phyloP scores from a whole-genome alignment of 495 filamentous ascomycete genomes.

The Stereocaulon alpinum region DNA sequence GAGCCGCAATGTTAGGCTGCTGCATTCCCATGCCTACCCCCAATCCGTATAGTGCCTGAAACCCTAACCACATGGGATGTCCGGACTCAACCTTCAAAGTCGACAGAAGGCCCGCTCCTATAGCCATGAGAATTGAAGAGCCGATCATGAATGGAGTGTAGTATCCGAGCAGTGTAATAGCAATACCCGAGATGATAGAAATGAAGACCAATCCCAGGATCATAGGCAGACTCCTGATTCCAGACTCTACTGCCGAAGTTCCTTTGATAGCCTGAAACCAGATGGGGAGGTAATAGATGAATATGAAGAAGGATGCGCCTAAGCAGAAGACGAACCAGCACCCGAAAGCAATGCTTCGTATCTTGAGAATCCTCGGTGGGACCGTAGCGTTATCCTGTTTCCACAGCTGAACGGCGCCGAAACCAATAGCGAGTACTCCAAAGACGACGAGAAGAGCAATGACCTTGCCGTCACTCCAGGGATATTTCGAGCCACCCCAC shows the following conservation, averaged over 20 bases:
- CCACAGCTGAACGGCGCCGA: conserved; percentile 54
- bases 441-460: conserved; percentile 64
- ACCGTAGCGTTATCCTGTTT: conserved; percentile 66
- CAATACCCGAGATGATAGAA: conserved; percentile 50
- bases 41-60: conserved; percentile 58
- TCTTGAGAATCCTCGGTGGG: conserved; percentile 58
- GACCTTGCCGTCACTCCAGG: conserved; percentile 55
- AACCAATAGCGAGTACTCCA: conserved; percentile 51
- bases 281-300: conserved; percentile 55
- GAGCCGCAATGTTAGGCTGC: conserved; percentile 55
- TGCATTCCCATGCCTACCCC: conserved; percentile 64
- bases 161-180: conserved; percentile 57
- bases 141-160: conserved; percentile 66
- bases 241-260: conserved; percentile 55
- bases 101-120: conserved; percentile 62
- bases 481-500: conserved; percentile 69
- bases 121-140: conserved; percentile 43
- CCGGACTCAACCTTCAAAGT: conserved; percentile 49
- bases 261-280: conserved; percentile 85
- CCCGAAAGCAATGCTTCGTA: conserved; percentile 54
- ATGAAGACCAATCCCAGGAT: conserved; percentile 52
- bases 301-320: conserved; percentile 54
- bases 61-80: conserved; percentile 61
- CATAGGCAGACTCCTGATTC: conserved; percentile 65
- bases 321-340: conserved; percentile 45